Evolutionary conservation across 1,284 basidiomycete species (phyloP).

Genomic region (Pterulicium gracile): DNA sequence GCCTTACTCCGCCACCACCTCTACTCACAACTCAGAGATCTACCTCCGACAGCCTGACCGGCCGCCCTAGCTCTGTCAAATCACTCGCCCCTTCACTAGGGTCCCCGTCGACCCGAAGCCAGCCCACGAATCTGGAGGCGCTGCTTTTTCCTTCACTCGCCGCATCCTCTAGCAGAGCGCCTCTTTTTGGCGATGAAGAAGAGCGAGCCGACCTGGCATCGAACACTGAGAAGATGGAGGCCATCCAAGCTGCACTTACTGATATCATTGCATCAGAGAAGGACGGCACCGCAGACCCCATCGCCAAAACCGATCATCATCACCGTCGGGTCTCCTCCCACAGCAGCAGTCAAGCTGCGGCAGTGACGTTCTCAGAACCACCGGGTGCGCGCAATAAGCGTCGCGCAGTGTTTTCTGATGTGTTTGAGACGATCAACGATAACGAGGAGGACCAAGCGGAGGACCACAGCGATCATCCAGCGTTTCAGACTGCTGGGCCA

Average conservation of each 20-base stretch:
- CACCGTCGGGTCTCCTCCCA: constrained; percentile 10
- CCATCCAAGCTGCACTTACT: constrained; percentile 87
- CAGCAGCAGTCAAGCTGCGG: constrained; percentile 7
- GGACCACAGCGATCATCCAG: constrained; percentile 31
- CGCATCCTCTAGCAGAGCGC: constrained; percentile 47
- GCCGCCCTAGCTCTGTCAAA: constrained; percentile 6
- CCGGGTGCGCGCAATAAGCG: constrained; percentile 10
- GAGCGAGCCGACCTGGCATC: constrained; percentile 36
- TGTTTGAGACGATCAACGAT: constrained; percentile 24
- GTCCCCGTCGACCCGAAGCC: constrained; percentile 19
- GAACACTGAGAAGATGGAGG: constrained; percentile 74
- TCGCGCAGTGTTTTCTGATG: constrained; percentile 29
- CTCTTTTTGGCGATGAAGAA: constrained; percentile 71
- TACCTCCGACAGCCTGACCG: constrained; percentile 5
- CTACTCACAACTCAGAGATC: background rate
- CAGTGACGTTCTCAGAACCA: constrained; percentile 8
- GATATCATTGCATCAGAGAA: constrained; percentile 86
- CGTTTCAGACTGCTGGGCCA: constrained; percentile 67
- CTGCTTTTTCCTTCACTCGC: constrained; percentile 60
- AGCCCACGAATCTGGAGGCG: constrained; percentile 56
- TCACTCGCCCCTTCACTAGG: constrained; percentile 16
- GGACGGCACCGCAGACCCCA: constrained; percentile 23
- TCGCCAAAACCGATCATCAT: constrained; percentile 12
- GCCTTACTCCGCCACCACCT: background rate
- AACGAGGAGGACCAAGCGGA: constrained; percentile 30